Base-by-base conservation (phyloP, 225 moss, liverwort and hornwort genomes). In the Thuidium tamariscinum region DNA sequence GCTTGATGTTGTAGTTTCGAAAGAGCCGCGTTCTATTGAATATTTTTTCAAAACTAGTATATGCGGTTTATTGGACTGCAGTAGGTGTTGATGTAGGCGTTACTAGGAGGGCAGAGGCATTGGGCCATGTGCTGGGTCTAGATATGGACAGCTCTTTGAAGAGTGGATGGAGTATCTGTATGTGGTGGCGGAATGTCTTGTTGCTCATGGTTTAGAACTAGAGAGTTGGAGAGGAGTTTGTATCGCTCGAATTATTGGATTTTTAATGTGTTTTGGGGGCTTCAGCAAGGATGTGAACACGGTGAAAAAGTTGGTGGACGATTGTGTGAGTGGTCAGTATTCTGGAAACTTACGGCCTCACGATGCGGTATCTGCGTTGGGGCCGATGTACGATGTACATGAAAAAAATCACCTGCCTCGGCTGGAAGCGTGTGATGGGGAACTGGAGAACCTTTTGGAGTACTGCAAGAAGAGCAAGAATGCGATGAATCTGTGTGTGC, bases 201-300 rank as follows among this genome's bases (percentile, higher is more conserved):
- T 79, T 59, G 75, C 27, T 75, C 32, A 16, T 67, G 26, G 36
- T 61, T 41, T 37, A 29, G 18, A 44, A 82, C 10, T 56, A 32
- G 64, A 34, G 73, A 44, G 12, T 34, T 64, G 69, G 79, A 67
- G 79, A 76, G 30, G 83, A 49, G 63, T 81, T 21, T 52, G 36
- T n/a, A 65, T 57, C 44, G 83, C 49, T 52, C 30, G 30, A 46
- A 51, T 51, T 36, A n/a, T 63, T 82, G 49, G 70, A 63, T 83
- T 63, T 25, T 82, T 83, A 83, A 77, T 81, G 17, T 12, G 34
- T 32, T 74, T 57, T 60, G 22, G 8, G 87, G 81, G 51, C 79
- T 90, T 84, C 92, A 99, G 97, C 94, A 97, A 97, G 92, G 99
- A 99, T 85, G 96, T 99, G 79, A 97, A 99, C 79, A 97, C 96